phyloP scores from a whole-genome alignment of 257 asterid genomes.

The Leonotis leonurus region DNA sequence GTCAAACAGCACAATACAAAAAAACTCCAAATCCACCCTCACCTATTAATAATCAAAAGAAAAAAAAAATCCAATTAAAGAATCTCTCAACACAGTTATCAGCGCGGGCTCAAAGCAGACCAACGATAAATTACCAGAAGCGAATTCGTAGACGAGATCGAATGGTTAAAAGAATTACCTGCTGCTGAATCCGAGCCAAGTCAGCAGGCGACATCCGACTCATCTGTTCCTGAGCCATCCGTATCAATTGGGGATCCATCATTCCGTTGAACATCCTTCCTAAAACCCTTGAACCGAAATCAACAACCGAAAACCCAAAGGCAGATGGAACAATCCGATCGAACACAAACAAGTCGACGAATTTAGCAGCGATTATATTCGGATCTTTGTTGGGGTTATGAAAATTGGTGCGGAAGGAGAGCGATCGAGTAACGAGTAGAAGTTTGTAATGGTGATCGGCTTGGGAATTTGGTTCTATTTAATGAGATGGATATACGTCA shows the following conservation, averaged over 20 bases:
- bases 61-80: too few relatives aligned
- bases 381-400: too few relatives aligned
- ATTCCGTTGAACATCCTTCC: conserved; percentile 62
- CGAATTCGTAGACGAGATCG: background rate
- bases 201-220: conserved; percentile 96
- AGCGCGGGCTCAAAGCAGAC: too few relatives aligned
- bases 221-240: conserved; percentile 98
- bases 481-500: too few relatives aligned
- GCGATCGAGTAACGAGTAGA: too few relatives aligned
- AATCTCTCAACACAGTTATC: background rate
- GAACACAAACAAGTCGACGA: too few relatives aligned
- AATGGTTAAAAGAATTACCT: conserved; percentile 37
- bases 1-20: background rate
- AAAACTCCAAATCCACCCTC: background rate
- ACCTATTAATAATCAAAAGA: background rate
- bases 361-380: too few relatives aligned
- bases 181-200: conserved; percentile 87
- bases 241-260: conserved; percentile 94
- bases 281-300: conserved; percentile 17
- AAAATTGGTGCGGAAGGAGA: too few relatives aligned
- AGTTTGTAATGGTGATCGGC: too few relatives aligned
- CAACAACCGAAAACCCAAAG: too few relatives aligned
- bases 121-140: background rate
- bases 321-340: background rate
- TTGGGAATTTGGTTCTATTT: too few relatives aligned